phyloP scores from a whole-genome alignment of 2,329 filamentous ascomycete genomes.

The Phaeosphaeriaceae sp. region DNA sequence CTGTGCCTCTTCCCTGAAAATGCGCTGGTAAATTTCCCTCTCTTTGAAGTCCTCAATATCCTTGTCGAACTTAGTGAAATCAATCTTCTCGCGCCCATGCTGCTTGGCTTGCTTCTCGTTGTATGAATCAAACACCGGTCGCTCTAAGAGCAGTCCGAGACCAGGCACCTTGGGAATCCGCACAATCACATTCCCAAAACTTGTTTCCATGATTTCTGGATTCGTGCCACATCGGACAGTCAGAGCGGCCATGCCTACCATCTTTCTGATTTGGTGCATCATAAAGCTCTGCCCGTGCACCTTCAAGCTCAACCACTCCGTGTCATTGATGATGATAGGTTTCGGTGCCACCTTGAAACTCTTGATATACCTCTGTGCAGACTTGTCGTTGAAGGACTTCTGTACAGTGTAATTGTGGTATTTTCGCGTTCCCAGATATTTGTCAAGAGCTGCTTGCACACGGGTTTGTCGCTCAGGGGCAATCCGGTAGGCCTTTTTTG shows the following conservation, averaged over 20 bases:
- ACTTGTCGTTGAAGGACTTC: slow-evolving; percentile 80
- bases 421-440: slow-evolving; percentile 84
- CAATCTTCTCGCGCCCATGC: slow-evolving; percentile 71
- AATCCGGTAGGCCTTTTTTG: slow-evolving; percentile 86
- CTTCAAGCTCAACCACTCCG: slow-evolving; percentile 93
- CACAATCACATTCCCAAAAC: slow-evolving; percentile 73
- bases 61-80: slow-evolving; percentile 78
- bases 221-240: slow-evolving; percentile 84
- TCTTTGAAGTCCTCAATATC: slow-evolving; percentile 91
- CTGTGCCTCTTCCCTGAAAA: slow-evolving; percentile 87
- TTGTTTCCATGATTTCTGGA: slow-evolving; percentile 72
- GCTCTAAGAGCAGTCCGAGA: slow-evolving; percentile 83
- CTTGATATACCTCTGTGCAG: slow-evolving; percentile 88
- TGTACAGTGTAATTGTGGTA: slow-evolving; percentile 98
- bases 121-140: slow-evolving; percentile 89
- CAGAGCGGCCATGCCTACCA: slow-evolving; percentile 92
- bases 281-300: slow-evolving; percentile 99
- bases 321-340: slow-evolving; percentile 80
- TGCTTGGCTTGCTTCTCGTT: slow-evolving; percentile 73
- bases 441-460: slow-evolving; percentile 75
- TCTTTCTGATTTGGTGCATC: slow-evolving; percentile 99
- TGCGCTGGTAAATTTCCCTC: slow-evolving; percentile 86
- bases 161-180: slow-evolving; percentile 94
- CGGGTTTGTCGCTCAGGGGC: slow-evolving; percentile 72
- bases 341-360: slow-evolving; percentile 77